Percentiles rank a stretch among this genome's conserved stretches.
Evolutionary conservation across 2,329 filamentous ascomycete genomes (phyloP).

Genomic region (Dactylellina leptospora): DNA sequence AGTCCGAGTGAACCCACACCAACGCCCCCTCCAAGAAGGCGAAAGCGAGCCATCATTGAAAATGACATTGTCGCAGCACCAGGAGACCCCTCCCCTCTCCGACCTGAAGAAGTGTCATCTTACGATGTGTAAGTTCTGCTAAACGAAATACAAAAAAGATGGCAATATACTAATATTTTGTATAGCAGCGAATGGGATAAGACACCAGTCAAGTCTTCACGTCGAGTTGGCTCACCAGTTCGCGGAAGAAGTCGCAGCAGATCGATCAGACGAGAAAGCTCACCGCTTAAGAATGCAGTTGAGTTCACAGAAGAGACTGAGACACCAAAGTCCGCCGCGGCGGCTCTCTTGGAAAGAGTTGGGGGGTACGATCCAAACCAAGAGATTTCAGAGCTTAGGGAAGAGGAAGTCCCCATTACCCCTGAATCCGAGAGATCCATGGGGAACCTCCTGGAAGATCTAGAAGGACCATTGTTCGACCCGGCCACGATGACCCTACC

Average conservation of each 20-base stretch:
- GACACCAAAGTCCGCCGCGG: slow-evolving; percentile 27
- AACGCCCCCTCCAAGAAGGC: slow-evolving; percentile 21
- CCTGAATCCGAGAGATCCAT: background rate
- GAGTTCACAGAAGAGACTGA: slow-evolving; percentile 27
- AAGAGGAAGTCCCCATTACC: slow-evolving; percentile 35
- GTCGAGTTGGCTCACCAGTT: background rate
- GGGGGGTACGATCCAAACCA: slow-evolving; percentile 34
- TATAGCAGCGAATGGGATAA: slow-evolving; percentile 14
- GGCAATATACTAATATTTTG: background rate
- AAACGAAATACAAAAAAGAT: background rate
- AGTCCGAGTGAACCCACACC: slow-evolving; percentile 30
- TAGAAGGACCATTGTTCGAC: background rate
- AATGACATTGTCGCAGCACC: slow-evolving; percentile 17
- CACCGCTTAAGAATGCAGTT: slow-evolving; percentile 50
- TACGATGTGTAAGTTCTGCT: slow-evolving; percentile 27
- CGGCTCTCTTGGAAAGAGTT: slow-evolving; percentile 5
- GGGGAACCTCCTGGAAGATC: slow-evolving; percentile 8
- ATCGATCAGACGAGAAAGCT: slow-evolving; percentile 36
- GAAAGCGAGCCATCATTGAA: slow-evolving; percentile 11
- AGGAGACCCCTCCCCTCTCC: slow-evolving; percentile 40
- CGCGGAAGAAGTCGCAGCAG: slow-evolving; percentile 24
- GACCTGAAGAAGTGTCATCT: slow-evolving; percentile 26
- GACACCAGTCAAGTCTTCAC: background rate
- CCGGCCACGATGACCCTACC: background rate
- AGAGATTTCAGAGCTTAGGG: slow-evolving; percentile 43